Evolutionary conservation across 805 yeast genomes (phyloP).

Genomic region (Zygosaccharomyces kombuchaensis): DNA sequence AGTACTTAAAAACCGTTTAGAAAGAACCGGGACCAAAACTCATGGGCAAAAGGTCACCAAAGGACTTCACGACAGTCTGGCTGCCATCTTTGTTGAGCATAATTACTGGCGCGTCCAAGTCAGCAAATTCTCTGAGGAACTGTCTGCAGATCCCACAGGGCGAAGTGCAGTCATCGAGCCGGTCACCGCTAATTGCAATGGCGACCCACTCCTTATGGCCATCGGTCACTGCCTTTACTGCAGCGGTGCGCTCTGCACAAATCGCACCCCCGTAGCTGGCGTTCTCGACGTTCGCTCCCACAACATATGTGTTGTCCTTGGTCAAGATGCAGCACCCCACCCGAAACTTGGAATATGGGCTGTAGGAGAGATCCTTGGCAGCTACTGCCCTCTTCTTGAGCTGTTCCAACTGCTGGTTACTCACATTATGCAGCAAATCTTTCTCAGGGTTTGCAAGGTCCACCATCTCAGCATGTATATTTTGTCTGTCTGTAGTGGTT

Average conservation of each 20-base stretch:
- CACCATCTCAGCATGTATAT: background rate
- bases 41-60: constrained; percentile 68
- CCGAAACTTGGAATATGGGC: constrained; percentile 44
- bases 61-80: constrained; percentile 40
- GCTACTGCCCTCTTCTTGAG: constrained; percentile 31
- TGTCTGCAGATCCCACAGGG: constrained; percentile 98
- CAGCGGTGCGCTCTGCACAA: constrained; percentile 73
- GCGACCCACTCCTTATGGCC: constrained; percentile 23
- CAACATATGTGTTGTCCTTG: constrained; percentile 42
- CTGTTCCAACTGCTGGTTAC: constrained; percentile 23
- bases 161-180: constrained; percentile 49
- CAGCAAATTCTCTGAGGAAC: constrained; percentile 74
- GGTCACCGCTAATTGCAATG: constrained; percentile 30
- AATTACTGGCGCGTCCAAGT: constrained; percentile 49
- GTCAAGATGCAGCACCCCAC: constrained; percentile 80
- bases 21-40: constrained; percentile 75
- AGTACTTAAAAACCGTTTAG: background rate
- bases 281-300: constrained; percentile 90
- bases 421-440: constrained; percentile 13
- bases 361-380: constrained; percentile 43
- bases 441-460: constrained; percentile 1
- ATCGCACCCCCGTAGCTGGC: constrained; percentile 81
- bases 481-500: background rate
- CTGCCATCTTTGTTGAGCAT: constrained; percentile 62
- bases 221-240: constrained; percentile 48